Conservation (phyloP, 768 basidiomycete species). For the Trametes villosa region DNA sequence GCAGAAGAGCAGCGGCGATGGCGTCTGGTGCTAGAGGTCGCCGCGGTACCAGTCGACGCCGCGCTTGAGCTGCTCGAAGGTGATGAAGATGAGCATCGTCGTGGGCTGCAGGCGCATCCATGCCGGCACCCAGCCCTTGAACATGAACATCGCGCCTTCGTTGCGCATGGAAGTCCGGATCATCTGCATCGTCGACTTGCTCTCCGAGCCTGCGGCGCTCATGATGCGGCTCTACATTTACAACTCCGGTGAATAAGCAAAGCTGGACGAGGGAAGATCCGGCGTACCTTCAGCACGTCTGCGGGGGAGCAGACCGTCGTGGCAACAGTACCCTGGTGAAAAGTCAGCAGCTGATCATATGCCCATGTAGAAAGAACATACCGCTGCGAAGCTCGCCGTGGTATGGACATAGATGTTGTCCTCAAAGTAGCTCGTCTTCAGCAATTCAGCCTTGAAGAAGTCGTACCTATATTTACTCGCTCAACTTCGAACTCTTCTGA, state of each 20-base stretch:
- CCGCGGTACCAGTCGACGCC: constrained; percentile 58
- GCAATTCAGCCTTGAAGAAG: constrained; percentile 85
- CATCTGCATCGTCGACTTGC: constrained; percentile 70
- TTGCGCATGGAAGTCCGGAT: constrained; percentile 68
- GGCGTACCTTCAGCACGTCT: constrained; percentile 73
- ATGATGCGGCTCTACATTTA: constrained; percentile 73
- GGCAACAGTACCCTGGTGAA: constrained; percentile 75
- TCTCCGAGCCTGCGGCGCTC: constrained; percentile 83
- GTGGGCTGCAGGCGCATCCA: constrained; percentile 87
- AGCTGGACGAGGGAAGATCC: not conserved
- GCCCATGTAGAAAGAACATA: constrained; percentile 39
- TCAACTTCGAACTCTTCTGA: not conserved
- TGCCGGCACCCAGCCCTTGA: constrained; percentile 90
- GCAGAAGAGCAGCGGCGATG: not conserved
- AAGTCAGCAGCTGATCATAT: not conserved
- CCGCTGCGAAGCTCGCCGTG: constrained; percentile 85
- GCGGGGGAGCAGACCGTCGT: constrained; percentile 90
- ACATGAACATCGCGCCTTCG: constrained; percentile 90
- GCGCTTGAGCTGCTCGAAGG: constrained; percentile 80
- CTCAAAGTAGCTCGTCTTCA: constrained; percentile 70
- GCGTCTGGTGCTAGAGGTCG: constrained; percentile 14
- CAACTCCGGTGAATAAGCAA: not conserved
- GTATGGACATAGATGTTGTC: constrained; percentile 88
- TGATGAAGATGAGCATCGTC: constrained; percentile 86
- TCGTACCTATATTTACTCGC: constrained; percentile 63